Percentiles rank a stretch among this genome's conserved stretches.
These are phyloP conservation scores for Mytilinidion resinicola DNA, from an alignment of 495 filamentous ascomycete species.

Conservation along the genomic window DNA sequence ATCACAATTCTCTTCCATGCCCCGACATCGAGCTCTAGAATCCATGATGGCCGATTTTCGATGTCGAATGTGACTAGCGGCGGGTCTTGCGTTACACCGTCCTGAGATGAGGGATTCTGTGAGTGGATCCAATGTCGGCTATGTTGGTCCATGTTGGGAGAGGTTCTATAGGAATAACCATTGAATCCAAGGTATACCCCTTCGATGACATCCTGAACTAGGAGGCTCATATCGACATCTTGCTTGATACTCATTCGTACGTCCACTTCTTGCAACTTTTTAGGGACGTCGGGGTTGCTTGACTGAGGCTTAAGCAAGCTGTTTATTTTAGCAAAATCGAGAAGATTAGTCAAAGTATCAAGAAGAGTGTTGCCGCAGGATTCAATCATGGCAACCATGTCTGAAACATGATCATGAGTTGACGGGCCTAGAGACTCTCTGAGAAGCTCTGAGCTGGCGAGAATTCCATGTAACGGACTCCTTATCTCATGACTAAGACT, in stretches of 20 bases:
- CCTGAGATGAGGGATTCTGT: neutral
- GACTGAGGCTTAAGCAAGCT: neutral
- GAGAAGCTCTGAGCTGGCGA: neutral
- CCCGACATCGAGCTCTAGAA: neutral
- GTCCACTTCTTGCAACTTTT: neutral
- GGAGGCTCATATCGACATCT: neutral
- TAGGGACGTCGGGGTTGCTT: neutral
- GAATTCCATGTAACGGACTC: neutral
- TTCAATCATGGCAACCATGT: constrained; percentile 2
- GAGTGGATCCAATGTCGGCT: neutral
- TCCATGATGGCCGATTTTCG: neutral
- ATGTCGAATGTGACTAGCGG: neutral
- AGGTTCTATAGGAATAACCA: neutral
- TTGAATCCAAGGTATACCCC: neutral
- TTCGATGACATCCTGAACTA: neutral
- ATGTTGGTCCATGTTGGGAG: neutral
- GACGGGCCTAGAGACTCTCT: neutral
- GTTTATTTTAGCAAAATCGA: neutral
- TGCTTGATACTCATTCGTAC: neutral
- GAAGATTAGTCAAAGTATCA: neutral
- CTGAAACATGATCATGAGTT: neutral
- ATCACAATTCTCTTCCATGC: constrained; percentile 1
- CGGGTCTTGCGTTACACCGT: neutral
- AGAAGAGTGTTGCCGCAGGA: neutral
- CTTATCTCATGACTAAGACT: neutral